phyloP scores from a whole-genome alignment of 352 stramenopile genomes.

The Paralagenidium karlingii region DNA sequence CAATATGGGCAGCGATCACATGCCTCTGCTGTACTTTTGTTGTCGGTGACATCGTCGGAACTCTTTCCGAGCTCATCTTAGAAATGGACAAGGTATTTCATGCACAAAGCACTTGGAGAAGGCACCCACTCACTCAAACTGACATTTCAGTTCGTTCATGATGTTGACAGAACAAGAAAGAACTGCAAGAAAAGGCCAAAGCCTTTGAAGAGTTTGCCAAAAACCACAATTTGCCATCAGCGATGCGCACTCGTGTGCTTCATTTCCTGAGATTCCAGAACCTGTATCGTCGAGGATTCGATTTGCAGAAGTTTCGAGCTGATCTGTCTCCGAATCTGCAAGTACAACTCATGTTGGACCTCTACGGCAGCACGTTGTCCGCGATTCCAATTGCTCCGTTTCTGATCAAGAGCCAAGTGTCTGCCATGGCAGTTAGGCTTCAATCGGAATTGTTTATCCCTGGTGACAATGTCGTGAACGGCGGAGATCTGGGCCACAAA shows the following conservation, averaged over 20 bases:
- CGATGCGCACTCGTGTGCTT: constrained; percentile 28
- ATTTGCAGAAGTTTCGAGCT: constrained; percentile 29
- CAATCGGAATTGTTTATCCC: constrained; percentile 53
- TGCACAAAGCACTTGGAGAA: too few species aligned
- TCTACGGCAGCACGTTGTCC: constrained; percentile 39
- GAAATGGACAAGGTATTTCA: constrained; percentile 63
- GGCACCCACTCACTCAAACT: too few species aligned
- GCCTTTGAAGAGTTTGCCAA: constrained; percentile 70
- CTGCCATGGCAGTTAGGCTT: constrained; percentile 50
- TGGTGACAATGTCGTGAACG: constrained; percentile 52
- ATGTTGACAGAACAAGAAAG: too few species aligned
- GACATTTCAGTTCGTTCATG: too few species aligned
- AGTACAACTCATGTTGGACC: constrained; percentile 61
- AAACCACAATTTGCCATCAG: constrained; percentile 28
- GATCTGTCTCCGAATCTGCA: constrained; percentile 56
- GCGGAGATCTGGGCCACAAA: constrained; percentile 52
- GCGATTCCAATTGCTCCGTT: constrained; percentile 43
- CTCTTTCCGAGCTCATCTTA: constrained; percentile 62
- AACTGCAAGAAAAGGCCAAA: constrained; percentile 53
- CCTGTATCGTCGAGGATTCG: constrained; percentile 26
- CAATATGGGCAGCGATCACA: constrained; percentile 36
- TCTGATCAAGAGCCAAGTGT: constrained; percentile 37
- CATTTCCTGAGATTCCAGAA: constrained; percentile 54
- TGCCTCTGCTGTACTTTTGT: constrained; percentile 63
- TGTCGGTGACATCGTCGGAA: constrained; percentile 58